phyloP scores from a whole-genome alignment of 768 basidiomycete species.

The Pleurotus giganteus region DNA sequence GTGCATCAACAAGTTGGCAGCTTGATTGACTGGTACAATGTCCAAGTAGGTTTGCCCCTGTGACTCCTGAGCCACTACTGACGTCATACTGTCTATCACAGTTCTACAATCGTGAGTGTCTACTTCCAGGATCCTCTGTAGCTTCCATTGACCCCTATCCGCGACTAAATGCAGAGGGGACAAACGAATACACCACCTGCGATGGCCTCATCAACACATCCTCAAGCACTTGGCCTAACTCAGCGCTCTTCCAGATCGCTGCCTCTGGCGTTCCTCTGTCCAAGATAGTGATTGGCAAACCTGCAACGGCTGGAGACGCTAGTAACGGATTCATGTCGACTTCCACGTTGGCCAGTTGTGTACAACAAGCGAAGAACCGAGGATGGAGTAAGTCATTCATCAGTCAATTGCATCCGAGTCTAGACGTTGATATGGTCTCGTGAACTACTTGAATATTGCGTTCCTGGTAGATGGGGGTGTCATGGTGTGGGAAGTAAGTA shows the following conservation, averaged over 20 bases:
- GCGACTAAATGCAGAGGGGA: constrained; percentile 48
- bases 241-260: constrained; percentile 59
- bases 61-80: constrained; percentile 5
- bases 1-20: constrained; percentile 52
- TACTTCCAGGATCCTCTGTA: not conserved
- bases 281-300: constrained; percentile 80
- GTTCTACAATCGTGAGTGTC: constrained; percentile 45
- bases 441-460: no score
- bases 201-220: constrained; percentile 55
- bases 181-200: constrained; percentile 64
- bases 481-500: constrained; percentile 29
- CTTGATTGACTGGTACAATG: constrained; percentile 65
- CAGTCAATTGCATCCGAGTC: not conserved
- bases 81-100: constrained; percentile 12
- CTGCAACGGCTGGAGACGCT: constrained; percentile 49
- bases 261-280: constrained; percentile 52
- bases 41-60: constrained; percentile 39
- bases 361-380: constrained; percentile 53
- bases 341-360: constrained; percentile 54
- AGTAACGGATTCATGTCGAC: constrained; percentile 63
- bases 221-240: constrained; percentile 58
- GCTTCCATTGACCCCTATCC: not conserved
- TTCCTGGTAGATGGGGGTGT: constrained; percentile 24
- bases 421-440: not conserved
- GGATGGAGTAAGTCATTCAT: constrained; percentile 62